Base-by-base conservation (phyloP, 192 early-diverging fungal genomes). In the Coemansia sp. region DNA sequence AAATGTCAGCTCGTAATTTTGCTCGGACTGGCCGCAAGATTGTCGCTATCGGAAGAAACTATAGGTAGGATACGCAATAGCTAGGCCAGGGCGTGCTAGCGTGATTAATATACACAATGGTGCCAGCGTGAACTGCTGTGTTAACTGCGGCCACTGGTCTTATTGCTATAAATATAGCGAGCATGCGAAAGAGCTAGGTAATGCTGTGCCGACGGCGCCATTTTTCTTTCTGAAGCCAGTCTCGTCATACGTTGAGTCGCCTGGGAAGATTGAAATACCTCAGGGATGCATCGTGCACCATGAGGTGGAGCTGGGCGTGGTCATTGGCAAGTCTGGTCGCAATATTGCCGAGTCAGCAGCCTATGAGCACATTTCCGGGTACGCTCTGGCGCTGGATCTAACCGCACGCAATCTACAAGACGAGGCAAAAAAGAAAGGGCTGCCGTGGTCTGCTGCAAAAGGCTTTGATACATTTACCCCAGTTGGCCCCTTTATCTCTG, bases 171-270 rank as follows among this genome's bases (percentile, higher is more conserved):
- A 17, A 11, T 76, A 53, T 68, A 90, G 90, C 62, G 92, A 95
- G 56, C 96, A 98, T 67, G 96, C 96, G 29, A 92, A 93, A 66
- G 95, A 98, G 76, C 87, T 98, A 11, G 90, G 90, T 21, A 96
- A 94, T 77, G 85, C 91, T n/a, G 91, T 96, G 21, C 96, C 96
- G 0, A 90, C 76, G 42, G 66, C 83, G 8, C 96, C 96, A 21
- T 89, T 96, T 69, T 92, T 95, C 74, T 98, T 98, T 76, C 84
- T 98, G 39, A 98, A 98, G 84, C 95, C 95, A 21, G 88, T 92
- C 1, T 88, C 91, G 39, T 92, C 92, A 24, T 93, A 89, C 70
- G 76, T 94, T 36, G 53, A 75, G 8, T 82, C 85, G 33, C 89
- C 88, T 10, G 82, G 86, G 11, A 76, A 67, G 64, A 90, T 98